A percentile compares a stretch with the other conserved stretches of the same genome.
Evolutionary conservation across 2,329 filamentous ascomycete genomes (phyloP).

Genomic region (Fusarium tjaetaba): DNA sequence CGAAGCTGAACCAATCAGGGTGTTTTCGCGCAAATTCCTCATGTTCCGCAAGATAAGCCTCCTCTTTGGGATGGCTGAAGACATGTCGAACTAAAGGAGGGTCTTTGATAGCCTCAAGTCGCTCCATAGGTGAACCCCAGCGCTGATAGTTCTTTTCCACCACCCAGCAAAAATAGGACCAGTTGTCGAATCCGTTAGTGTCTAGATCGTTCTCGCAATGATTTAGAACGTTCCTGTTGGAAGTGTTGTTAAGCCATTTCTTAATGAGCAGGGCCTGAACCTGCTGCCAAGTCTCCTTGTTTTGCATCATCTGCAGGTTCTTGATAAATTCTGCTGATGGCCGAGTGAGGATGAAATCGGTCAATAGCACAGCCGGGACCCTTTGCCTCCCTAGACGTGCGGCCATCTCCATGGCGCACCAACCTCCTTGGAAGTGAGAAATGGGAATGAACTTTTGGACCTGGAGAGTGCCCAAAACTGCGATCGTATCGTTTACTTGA

Average conservation of each 20-base stretch:
- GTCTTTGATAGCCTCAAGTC: neutral
- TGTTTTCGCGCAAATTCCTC: neutral
- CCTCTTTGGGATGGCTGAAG: neutral
- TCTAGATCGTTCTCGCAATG: neutral
- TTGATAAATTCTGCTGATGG: neutral
- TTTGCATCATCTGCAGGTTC: neutral
- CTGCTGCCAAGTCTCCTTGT: neutral
- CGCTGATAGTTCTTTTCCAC: neutral
- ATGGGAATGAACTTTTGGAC: neutral
- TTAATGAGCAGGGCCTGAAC: neutral
- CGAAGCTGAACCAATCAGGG: neutral
- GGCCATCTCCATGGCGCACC: neutral
- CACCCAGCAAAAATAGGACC: neutral
- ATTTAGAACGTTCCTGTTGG: neutral
- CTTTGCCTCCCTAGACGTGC: fast-evolving
- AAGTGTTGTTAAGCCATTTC: neutral
- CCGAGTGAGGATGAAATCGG: neutral
- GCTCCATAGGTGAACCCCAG: neutral
- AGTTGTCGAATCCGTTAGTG: neutral
- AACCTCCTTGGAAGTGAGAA: neutral
- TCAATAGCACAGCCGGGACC: neutral
- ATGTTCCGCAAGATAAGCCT: neutral
- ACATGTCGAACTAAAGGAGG: neutral
- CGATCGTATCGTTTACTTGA: neutral
- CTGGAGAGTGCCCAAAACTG: neutral